Base-by-base conservation (phyloP, 2,329 filamentous ascomycete species). In the Dactylella cylindrospora region DNA sequence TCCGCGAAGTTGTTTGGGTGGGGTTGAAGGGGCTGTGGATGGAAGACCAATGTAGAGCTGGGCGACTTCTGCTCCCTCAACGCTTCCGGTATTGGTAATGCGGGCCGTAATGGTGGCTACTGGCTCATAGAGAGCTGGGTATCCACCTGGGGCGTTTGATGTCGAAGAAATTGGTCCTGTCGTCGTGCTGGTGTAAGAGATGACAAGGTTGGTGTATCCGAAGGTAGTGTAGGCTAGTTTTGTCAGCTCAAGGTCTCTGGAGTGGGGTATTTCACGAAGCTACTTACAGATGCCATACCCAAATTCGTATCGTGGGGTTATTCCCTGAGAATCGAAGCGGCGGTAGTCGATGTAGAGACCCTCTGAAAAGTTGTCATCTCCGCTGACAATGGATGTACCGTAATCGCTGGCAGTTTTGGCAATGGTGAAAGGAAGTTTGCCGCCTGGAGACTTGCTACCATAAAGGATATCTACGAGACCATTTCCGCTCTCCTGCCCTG, bases 401-500 rank as follows among this genome's bases (percentile, higher is more conserved):
- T 90, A 93, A 68, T 85, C 82, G 65, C 80, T 77, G 12, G 78
- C 79, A 2, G 80, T 80, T 29, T 78, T 76, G 9, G 86, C 89
- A 78, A 89, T 86, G 3, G 88, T 93, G 73, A 94, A 95, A 2
- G 86, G 84, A 0, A 85, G 80, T 66, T 88, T 86, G 44, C 82
- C 90, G 22, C 81, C 82, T 1, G 88, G 88, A 74, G 89, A 90
- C 64, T 85, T 80, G 60, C 80, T 81, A 35, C 90, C 89, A 72
- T 90, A 95, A 8, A 95, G 81, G n/a, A 95, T 79, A 68, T 94
- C 88, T 8, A 81, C 80, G 50, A 95, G 81, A 2, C 85, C 79
- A 70, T 90, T 87, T 43, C 90, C 89, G 17, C 84, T 86, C 72
- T 95, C 86, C 71, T 95, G 85, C 8, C 90, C 90, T 0, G 89